Percentiles rank a stretch among this genome's conserved stretches.
These are phyloP conservation scores for Lentinula guzmanii DNA, from an alignment of 768 basidiomycete genomes.

Conservation along the genomic window DNA sequence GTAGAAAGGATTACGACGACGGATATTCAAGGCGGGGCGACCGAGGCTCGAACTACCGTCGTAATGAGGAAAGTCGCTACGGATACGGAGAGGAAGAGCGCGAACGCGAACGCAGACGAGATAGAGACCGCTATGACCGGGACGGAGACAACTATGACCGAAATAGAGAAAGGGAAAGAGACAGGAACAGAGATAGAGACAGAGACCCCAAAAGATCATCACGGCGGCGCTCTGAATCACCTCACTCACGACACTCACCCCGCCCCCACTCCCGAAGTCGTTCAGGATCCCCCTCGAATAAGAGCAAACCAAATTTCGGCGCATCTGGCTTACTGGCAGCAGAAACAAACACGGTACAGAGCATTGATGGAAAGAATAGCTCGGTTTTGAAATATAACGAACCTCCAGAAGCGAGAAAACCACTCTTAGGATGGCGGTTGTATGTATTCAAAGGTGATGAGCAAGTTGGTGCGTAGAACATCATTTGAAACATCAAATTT, in stretches of 20 bases:
- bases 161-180: conserved; percentile 28
- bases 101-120: conserved; percentile 35
- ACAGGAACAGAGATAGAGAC: conserved; percentile 27
- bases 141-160: conserved; percentile 38
- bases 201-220: conserved; percentile 20
- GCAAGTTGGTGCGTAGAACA: conserved; percentile 67
- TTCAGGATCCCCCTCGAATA: conserved; percentile 44
- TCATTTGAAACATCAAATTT: background rate
- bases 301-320: conserved; percentile 85
- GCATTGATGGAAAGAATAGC: conserved; percentile 59
- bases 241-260: conserved; percentile 25
- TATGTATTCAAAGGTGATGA: conserved; percentile 97
- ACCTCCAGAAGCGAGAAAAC: conserved; percentile 96
- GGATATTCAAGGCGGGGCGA: background rate
- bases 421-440: conserved; percentile 82
- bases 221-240: conserved; percentile 57
- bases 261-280: conserved; percentile 33
- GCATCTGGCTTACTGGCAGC: conserved; percentile 90
- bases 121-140: conserved; percentile 38
- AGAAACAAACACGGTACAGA: conserved; percentile 87
- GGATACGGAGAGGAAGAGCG: conserved; percentile 31
- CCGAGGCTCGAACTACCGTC: conserved; percentile 1
- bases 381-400: conserved; percentile 96
- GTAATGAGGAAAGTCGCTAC: conserved; percentile 12
- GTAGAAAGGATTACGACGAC: background rate